phyloP scores from a whole-genome alignment of 805 yeast species.

The Ogataea methylovora region DNA sequence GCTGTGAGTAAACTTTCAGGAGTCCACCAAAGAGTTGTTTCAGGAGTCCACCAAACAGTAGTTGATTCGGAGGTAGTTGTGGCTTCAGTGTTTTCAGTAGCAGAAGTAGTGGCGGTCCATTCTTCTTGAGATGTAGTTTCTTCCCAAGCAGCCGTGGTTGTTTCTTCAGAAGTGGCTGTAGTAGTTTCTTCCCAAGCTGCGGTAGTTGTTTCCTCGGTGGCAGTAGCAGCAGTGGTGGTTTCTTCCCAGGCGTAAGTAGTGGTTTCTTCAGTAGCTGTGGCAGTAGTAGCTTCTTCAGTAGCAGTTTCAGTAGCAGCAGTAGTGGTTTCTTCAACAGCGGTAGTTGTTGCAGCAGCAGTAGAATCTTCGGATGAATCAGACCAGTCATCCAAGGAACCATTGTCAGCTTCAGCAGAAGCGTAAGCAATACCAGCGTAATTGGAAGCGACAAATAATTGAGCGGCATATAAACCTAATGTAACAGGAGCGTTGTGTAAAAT shows the following conservation, averaged over 20 bases:
- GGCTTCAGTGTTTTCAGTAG: not conserved
- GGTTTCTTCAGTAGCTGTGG: not conserved
- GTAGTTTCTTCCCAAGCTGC: conserved; percentile 1
- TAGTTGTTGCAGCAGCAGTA: conserved; percentile 1
- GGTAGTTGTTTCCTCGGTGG: conserved; percentile 1
- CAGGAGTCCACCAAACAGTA: conserved; percentile 14
- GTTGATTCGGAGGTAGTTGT: conserved; percentile 2
- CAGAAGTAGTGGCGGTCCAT: conserved; percentile 1
- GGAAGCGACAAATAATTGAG: conserved; percentile 5
- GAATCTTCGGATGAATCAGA: conserved; percentile 3
- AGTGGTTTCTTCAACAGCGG: not conserved
- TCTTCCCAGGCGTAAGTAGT: not conserved
- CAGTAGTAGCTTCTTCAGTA: conserved; percentile 1
- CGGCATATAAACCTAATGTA: conserved; percentile 5
- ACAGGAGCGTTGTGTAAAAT: conserved; percentile 5
- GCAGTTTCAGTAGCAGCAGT: conserved; percentile 1
- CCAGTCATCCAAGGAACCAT: conserved; percentile 14
- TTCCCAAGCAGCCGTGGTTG: conserved; percentile 3
- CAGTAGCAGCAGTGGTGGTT: not conserved
- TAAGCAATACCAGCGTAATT: not conserved
- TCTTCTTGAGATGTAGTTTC: too few species aligned
- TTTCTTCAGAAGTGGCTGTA: conserved; percentile 3
- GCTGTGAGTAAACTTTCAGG: conserved; percentile 6
- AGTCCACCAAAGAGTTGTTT: conserved; percentile 7
- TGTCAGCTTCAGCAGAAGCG: conserved; percentile 1